Conservation (phyloP, 257 asterid genomes). For the Nyctanthes arbortristis region DNA sequence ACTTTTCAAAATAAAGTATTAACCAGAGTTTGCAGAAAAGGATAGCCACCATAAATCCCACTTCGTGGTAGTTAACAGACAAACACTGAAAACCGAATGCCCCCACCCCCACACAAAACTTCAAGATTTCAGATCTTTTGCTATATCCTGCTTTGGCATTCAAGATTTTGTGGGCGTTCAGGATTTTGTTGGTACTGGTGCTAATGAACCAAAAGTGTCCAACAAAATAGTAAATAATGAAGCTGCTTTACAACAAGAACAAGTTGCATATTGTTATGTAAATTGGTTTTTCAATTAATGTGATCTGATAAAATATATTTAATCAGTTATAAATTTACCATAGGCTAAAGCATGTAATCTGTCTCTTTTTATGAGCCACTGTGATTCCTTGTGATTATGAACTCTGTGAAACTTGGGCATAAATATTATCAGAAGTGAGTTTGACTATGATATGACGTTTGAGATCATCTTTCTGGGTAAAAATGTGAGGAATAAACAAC, state of each 20-base stretch:
- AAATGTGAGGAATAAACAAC: not conserved
- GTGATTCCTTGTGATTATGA: too few species aligned
- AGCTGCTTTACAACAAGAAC: slow-evolving; percentile 24
- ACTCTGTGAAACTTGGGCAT: too few species aligned
- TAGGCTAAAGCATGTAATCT: too few species aligned
- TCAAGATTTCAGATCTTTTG: not conserved
- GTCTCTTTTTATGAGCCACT: too few species aligned
- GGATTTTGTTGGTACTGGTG: slow-evolving; percentile 8
- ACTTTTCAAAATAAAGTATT: slow-evolving; percentile 22
- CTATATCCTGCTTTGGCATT: slow-evolving; percentile 1
- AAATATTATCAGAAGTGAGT: too few species aligned
- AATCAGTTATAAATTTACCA: not conserved
- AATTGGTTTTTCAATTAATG: not conserved
- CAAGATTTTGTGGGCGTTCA: not conserved
- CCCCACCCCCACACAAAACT: slow-evolving; percentile 1
- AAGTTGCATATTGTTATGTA: slow-evolving; percentile 17
- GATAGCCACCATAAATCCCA: slow-evolving; percentile 26
- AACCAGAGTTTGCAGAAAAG: slow-evolving; percentile 11
- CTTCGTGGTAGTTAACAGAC: slow-evolving; percentile 30
- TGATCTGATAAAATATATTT: not conserved
- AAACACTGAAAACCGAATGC: not conserved
- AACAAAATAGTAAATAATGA: not conserved
- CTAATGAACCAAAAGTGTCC: not conserved
- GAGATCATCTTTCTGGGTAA: not conserved
- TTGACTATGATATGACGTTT: not conserved